A percentile compares a stretch with the other conserved stretches of the same genome.
Evolutionary conservation across 2,329 filamentous ascomycete genomes (phyloP).

Genomic region (Colletotrichum sojae): DNA sequence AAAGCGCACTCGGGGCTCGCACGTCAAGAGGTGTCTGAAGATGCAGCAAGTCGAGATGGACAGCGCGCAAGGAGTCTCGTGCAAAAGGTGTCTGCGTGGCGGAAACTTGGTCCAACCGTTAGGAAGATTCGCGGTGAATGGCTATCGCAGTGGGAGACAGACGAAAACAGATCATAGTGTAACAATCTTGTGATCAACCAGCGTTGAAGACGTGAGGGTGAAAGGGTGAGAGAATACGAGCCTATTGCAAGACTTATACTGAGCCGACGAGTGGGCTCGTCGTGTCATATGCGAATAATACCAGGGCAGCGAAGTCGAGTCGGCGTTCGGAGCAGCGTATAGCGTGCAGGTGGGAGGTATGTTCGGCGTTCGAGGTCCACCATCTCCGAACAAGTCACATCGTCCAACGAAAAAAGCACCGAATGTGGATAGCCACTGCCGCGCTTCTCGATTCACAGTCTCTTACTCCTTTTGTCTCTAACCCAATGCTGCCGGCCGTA

Average conservation of each 20-base stretch:
- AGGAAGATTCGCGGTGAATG: constrained; percentile 1
- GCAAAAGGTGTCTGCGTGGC: background rate
- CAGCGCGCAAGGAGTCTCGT: background rate
- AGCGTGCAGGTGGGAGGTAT: background rate
- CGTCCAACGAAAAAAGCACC: constrained; percentile 12
- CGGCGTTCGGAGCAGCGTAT: constrained; percentile 36
- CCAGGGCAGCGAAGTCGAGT: constrained; percentile 10
- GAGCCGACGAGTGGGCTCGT: background rate
- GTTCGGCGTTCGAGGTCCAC: constrained; percentile 34
- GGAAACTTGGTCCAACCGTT: background rate
- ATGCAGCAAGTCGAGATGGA: background rate
- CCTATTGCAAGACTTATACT: background rate
- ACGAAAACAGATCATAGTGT: constrained; percentile 28
- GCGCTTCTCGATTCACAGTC: constrained; percentile 7
- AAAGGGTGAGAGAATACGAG: background rate
- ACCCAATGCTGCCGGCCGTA: constrained; percentile 38
- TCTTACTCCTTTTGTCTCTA: constrained; percentile 21
- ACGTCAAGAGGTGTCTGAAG: too few relatives aligned
- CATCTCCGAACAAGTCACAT: constrained; percentile 13
- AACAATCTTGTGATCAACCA: background rate
- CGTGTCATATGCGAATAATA: constrained; percentile 7
- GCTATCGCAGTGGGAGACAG: constrained; percentile 1
- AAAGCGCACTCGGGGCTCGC: too few relatives aligned
- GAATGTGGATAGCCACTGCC: background rate
- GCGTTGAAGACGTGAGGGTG: background rate